Conservation (phyloP, 2,329 filamentous ascomycete species). For the Colletotrichum scovillei region DNA sequence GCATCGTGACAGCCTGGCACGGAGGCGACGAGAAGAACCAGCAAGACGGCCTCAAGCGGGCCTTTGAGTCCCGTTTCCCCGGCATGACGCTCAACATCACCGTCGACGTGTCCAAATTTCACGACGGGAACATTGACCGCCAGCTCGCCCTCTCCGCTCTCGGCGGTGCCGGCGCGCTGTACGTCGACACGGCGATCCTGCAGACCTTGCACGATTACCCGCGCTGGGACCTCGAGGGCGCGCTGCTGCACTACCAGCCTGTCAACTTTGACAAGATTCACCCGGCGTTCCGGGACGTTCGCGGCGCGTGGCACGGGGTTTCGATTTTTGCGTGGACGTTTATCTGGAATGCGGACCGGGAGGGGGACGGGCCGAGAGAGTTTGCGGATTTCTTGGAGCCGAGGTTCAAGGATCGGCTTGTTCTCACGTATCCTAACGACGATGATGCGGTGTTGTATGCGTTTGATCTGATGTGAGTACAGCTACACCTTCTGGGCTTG, state of each 20-base stretch:
- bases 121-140: conserved; percentile 58
- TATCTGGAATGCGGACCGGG: conserved; percentile 49
- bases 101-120: conserved; percentile 67
- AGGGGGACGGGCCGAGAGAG: conserved; percentile 45
- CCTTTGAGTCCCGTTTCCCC: conserved; percentile 60
- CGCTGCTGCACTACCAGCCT: conserved; percentile 61
- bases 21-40: conserved; percentile 58
- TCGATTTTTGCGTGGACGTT: conserved; percentile 52
- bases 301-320: conserved; percentile 54
- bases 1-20: conserved; percentile 57
- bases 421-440: conserved; percentile 67
- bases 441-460: conserved; percentile 66
- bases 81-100: conserved; percentile 63
- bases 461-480: conserved; percentile 58
- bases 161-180: conserved; percentile 43
- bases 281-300: conserved; percentile 50
- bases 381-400: conserved; percentile 59
- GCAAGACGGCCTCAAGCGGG: conserved; percentile 51
- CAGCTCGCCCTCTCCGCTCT: conserved; percentile 48
- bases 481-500: too few relatives aligned
- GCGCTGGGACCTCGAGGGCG: conserved; percentile 60
- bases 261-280: conserved; percentile 56
- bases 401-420: conserved; percentile 63
- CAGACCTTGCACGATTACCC: conserved; percentile 65
- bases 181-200: conserved; percentile 58